Conservation (phyloP, 1,284 basidiomycete genomes). For the Leccinum pachyderme region DNA sequence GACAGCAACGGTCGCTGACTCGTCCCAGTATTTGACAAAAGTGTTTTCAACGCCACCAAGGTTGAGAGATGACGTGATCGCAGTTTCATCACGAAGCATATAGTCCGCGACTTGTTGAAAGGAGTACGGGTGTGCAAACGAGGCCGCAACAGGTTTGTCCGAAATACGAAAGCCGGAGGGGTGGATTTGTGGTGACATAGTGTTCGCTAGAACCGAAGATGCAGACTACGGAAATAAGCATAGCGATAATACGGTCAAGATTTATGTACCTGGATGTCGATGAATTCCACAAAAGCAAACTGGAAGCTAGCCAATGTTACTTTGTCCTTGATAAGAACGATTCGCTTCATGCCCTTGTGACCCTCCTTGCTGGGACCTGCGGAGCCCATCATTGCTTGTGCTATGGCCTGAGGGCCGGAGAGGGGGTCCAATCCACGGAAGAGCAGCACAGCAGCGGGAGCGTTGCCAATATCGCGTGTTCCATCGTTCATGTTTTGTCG, state of each 20-base stretch:
- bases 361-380: constrained; percentile 67
- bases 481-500: constrained; percentile 80
- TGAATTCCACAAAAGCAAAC: constrained; percentile 89
- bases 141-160: constrained; percentile 81
- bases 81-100: constrained; percentile 71
- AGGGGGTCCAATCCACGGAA: constrained; percentile 85
- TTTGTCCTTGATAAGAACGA: constrained; percentile 86
- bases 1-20: constrained; percentile 64
- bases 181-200: constrained; percentile 79
- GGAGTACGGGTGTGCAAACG: constrained; percentile 84
- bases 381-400: constrained; percentile 71
- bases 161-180: constrained; percentile 88
- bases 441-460: constrained; percentile 76
- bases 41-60: constrained; percentile 68
- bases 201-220: constrained; percentile 70
- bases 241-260: constrained; percentile 7
- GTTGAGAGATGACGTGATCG: constrained; percentile 58
- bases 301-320: constrained; percentile 82
- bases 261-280: constrained; percentile 67
- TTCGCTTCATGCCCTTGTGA: constrained; percentile 80
- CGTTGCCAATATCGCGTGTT: constrained; percentile 87
- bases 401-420: constrained; percentile 83
- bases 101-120: constrained; percentile 78
- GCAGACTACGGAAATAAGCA: constrained; percentile 51
- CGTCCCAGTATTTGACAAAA: constrained; percentile 84